Evolutionary conservation across 2,329 filamentous ascomycete genomes (phyloP).

Genomic region (Aureobasidium sp.): DNA sequence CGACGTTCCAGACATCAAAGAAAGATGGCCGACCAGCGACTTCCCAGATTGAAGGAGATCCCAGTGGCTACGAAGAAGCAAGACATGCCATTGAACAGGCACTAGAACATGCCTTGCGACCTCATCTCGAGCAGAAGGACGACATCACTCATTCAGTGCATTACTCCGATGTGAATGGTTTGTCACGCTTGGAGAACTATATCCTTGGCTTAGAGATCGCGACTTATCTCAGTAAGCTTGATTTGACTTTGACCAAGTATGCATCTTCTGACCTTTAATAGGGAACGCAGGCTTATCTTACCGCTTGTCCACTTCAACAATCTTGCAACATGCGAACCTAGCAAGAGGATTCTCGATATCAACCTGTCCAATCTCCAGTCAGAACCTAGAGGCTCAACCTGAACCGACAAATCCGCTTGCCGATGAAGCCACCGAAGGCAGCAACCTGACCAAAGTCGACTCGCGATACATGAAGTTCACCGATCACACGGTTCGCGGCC

Average conservation of each 20-base stretch:
- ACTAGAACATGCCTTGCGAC: conserved; percentile 24
- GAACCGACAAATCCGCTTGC: conserved; percentile 18
- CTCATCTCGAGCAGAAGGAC: conserved; percentile 20
- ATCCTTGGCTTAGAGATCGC: conserved; percentile 31
- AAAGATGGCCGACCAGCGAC: conserved; percentile 26
- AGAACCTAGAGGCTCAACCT: conserved; percentile 24
- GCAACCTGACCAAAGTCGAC: conserved; percentile 16
- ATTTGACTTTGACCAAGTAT: background rate
- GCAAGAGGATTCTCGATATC: conserved; percentile 31
- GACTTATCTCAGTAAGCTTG: conserved; percentile 24
- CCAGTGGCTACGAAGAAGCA: conserved; percentile 25
- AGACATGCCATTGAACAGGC: conserved; percentile 28
- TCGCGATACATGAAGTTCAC: conserved; percentile 24
- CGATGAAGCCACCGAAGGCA: conserved; percentile 5
- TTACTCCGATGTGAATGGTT: conserved; percentile 31
- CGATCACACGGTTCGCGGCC: conserved; percentile 24
- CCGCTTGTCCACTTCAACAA: conserved; percentile 29
- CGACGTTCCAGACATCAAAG: conserved; percentile 28
- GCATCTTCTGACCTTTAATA: conserved; percentile 13
- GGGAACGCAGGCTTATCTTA: conserved; percentile 26
- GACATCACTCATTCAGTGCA: conserved; percentile 28
- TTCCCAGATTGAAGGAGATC: conserved; percentile 22
- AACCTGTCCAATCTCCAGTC: conserved; percentile 24
- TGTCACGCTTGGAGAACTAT: conserved; percentile 32
- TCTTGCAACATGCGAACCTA: conserved; percentile 25